Percentiles rank a stretch among this genome's conserved stretches.
phyloP scores from a whole-genome alignment of 306 rosid species.

The Glycine tomentella region DNA sequence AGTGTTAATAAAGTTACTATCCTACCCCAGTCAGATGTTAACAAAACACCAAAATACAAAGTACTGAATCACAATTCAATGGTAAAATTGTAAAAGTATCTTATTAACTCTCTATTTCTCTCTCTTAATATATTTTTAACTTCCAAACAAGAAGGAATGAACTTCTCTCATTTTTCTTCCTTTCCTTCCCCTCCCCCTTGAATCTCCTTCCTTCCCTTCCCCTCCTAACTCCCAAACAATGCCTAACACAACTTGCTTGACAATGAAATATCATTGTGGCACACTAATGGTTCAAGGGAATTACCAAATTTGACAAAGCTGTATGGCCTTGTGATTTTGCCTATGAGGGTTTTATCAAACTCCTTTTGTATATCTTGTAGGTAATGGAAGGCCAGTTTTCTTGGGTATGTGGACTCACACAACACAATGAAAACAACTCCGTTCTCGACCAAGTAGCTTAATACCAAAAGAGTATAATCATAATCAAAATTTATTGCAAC shows the following conservation, averaged over 20 bases:
- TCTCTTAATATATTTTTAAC: too few species aligned
- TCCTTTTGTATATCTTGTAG: slow-evolving; percentile 74
- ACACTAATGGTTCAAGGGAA: slow-evolving; percentile 36
- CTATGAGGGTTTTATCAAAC: slow-evolving; percentile 59
- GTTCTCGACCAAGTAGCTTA: slow-evolving; percentile 70
- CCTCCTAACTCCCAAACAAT: too few species aligned
- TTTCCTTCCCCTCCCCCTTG: too few species aligned
- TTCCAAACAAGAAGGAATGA: too few species aligned
- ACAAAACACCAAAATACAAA: too few species aligned
- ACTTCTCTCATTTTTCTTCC: too few species aligned
- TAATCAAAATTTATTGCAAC: slow-evolving; percentile 39
- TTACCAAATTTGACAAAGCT: slow-evolving; percentile 76
- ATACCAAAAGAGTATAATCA: slow-evolving; percentile 39
- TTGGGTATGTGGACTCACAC: slow-evolving; percentile 77
- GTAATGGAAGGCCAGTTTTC: slow-evolving; percentile 74
- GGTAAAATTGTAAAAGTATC: too few species aligned
- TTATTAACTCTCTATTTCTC: too few species aligned
- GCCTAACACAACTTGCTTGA: slow-evolving; percentile 22
- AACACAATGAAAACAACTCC: slow-evolving; percentile 69
- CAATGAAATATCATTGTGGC: slow-evolving; percentile 17
- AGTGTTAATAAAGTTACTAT: too few species aligned
- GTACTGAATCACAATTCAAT: too few species aligned
- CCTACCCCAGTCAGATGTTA: too few species aligned
- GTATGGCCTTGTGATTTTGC: slow-evolving; percentile 67
- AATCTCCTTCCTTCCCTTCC: too few species aligned